Conservation (phyloP, 2,329 filamentous ascomycete species). For the Hymenoscyphus albidus region DNA sequence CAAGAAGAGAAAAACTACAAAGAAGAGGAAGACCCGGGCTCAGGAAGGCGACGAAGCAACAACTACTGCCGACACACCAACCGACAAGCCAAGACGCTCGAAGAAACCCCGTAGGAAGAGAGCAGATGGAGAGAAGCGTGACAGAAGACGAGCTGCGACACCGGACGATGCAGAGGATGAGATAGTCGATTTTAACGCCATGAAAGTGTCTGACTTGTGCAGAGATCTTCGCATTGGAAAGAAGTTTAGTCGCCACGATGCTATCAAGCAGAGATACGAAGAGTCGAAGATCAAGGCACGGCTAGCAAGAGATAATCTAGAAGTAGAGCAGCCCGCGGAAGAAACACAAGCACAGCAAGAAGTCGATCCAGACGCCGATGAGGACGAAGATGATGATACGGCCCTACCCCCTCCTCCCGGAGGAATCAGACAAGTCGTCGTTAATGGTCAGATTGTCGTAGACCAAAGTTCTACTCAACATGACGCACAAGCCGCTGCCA, state of each 20-base stretch:
- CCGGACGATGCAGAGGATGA: conserved; percentile 61
- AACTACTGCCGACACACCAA: conserved; percentile 26
- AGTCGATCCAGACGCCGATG: conserved; percentile 8
- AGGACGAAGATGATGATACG: conserved; percentile 6
- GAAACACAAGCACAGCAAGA: conserved; percentile 32
- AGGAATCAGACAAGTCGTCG: conserved; percentile 26
- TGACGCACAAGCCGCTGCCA: conserved; percentile 63
- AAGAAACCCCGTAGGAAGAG: conserved; percentile 31
- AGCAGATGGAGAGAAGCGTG: conserved; percentile 32
- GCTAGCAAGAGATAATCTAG: conserved; percentile 26
- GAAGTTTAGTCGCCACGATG: conserved; percentile 69
- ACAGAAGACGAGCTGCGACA: conserved; percentile 39
- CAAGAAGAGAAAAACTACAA: conserved; percentile 21
- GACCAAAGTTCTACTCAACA: conserved; percentile 65
- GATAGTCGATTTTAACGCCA: conserved; percentile 60
- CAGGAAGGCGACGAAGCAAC: conserved; percentile 25
- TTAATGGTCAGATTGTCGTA: conserved; percentile 62
- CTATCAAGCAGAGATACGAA: conserved; percentile 64
- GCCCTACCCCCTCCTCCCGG: conserved; percentile 1
- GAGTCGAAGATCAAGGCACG: conserved; percentile 40
- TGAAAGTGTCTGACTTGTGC: conserved; percentile 71
- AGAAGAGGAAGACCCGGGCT: conserved; percentile 22
- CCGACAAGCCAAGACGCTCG: conserved; percentile 22
- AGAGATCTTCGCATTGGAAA: conserved; percentile 68
- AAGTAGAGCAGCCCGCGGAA: conserved; percentile 21